Percentiles rank a stretch among this genome's conserved stretches.
phyloP scores from a whole-genome alignment of 345 rosid genomes.

The Chamaenerion angustifolium region DNA sequence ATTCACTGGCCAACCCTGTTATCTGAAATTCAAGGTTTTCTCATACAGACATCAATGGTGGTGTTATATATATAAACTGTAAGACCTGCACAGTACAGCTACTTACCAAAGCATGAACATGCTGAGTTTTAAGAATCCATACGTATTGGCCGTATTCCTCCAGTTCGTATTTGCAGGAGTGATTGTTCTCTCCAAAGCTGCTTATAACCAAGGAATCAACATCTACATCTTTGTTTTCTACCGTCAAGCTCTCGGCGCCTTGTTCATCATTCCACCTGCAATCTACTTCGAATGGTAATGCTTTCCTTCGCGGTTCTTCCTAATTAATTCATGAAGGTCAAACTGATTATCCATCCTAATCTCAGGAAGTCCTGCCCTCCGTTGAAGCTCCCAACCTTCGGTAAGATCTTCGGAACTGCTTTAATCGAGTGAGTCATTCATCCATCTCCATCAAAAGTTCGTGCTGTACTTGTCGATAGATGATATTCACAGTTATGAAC shows the following conservation, averaged over 20 bases:
- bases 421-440: slow-evolving; percentile 8
- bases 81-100: too few species aligned
- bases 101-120: too few species aligned
- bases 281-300: slow-evolving; percentile 10
- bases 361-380: slow-evolving; percentile 11
- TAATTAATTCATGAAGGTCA: too few species aligned
- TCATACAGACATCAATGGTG: too few species aligned
- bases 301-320: too few species aligned
- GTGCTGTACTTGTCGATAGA: neutral
- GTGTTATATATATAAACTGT: too few species aligned
- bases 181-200: slow-evolving; percentile 16
- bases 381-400: slow-evolving; percentile 6
- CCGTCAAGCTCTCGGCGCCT: slow-evolving; percentile 11
- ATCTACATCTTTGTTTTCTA: slow-evolving; percentile 16
- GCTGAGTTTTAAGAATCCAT: slow-evolving; percentile 13
- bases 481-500: neutral
- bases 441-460: neutral
- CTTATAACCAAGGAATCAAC: slow-evolving; percentile 13
- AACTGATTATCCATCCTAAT: too few species aligned
- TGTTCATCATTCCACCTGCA: slow-evolving; percentile 11
- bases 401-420: slow-evolving; percentile 14
- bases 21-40: too few species aligned
- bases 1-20: too few species aligned
- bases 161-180: slow-evolving; percentile 9
- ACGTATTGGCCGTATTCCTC: slow-evolving; percentile 1